A percentile compares a stretch with the other conserved stretches of the same genome.
phyloP scores from a whole-genome alignment of 495 filamentous ascomycete species.

The Penicillium parvum region DNA sequence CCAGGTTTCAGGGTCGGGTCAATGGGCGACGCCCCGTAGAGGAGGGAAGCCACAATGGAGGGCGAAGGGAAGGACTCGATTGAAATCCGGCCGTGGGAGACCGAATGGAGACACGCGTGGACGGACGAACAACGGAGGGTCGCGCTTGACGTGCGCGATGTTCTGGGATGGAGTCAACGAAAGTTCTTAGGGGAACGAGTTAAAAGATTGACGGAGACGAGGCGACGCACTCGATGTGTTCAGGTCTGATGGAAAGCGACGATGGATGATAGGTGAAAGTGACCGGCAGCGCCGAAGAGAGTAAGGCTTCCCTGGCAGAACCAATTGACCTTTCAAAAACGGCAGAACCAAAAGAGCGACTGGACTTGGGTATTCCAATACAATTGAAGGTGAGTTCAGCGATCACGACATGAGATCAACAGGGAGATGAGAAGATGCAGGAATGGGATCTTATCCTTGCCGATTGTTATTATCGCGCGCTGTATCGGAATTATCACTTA shows the following conservation, averaged over 20 bases:
- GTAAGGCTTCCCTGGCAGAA: no score
- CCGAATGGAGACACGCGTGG: slow-evolving; percentile 33
- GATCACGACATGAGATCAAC: slow-evolving; percentile 2
- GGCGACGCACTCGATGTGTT: neutral
- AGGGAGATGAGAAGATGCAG: slow-evolving; percentile 12
- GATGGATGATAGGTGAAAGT: no score
- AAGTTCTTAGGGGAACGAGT: neutral
- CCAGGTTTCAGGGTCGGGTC: slow-evolving; percentile 47
- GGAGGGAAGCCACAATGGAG: slow-evolving; percentile 48
- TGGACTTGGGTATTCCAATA: no score
- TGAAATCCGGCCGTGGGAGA: slow-evolving; percentile 35
- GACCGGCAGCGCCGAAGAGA: no score
- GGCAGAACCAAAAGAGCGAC: slow-evolving; percentile 5
- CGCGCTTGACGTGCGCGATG: neutral
- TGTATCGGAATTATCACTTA: slow-evolving; percentile 22
- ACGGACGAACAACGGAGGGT: neutral
- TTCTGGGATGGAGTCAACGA: neutral
- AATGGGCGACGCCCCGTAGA: slow-evolving; percentile 56
- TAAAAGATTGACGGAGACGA: neutral
- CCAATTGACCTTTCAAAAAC: no score
- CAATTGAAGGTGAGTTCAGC: no score
- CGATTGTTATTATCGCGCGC: slow-evolving; percentile 21
- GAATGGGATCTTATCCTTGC: slow-evolving; percentile 19
- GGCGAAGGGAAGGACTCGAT: slow-evolving; percentile 30
- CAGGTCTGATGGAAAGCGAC: no score